These are phyloP conservation scores for Mycena pura DNA, from an alignment of 768 basidiomycete species.

Conservation along the genomic window DNA sequence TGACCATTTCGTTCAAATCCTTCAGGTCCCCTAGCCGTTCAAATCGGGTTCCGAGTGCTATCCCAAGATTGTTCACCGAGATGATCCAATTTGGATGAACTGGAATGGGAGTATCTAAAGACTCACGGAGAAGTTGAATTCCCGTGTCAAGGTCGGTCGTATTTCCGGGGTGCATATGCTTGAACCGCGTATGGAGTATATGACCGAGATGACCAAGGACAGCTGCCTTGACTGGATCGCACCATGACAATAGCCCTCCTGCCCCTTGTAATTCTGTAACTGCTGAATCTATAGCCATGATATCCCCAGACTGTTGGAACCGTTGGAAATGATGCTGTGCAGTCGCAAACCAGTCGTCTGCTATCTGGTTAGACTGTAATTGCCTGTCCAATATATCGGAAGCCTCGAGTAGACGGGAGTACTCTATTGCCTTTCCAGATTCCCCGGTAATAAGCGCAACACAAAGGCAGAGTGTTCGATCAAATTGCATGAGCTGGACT, in stretches of 20 bases:
- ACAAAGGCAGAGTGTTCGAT: neutral
- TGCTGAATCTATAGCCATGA: neutral
- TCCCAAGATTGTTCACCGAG: neutral
- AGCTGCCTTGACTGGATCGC: neutral
- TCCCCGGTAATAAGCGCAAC: neutral
- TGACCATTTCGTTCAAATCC: neutral
- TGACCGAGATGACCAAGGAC: neutral
- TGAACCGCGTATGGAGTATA: neutral
- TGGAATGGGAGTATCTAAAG: neutral
- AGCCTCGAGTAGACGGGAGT: neutral
- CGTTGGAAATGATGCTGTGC: too few species aligned
- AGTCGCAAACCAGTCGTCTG: too few species aligned
- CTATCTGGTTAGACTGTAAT: too few species aligned
- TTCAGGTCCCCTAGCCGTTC: neutral
- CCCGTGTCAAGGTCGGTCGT: neutral
- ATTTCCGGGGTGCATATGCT: neutral
- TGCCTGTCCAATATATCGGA: neutral
- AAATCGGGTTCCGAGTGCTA: neutral
- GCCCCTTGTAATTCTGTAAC: neutral
- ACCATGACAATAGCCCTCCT: neutral
- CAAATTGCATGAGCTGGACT: neutral
- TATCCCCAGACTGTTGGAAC: too few species aligned
- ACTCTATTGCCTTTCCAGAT: neutral
- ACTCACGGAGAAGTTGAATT: constrained; percentile 2
- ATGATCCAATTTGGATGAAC: neutral